Percentiles rank a stretch among this genome's conserved stretches.
Conservation (phyloP, 2,329 filamentous ascomycete species). For the Sclerotinia minor region DNA sequence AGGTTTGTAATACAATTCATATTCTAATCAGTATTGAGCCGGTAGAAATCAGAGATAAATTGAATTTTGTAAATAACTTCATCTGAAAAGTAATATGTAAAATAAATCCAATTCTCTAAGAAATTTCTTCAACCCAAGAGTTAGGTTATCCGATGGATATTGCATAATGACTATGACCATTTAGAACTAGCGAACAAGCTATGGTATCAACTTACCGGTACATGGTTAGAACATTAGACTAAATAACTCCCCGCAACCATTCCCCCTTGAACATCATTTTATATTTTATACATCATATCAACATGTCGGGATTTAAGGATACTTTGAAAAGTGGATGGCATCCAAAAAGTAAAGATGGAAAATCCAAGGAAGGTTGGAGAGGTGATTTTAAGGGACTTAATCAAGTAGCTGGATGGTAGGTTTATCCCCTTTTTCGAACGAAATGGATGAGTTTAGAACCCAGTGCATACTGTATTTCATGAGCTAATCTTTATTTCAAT, state of each 20-base stretch:
- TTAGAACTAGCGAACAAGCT: constrained; percentile 14
- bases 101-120: neutral
- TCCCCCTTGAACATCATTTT: constrained; percentile 2
- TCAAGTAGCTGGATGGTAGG: constrained; percentile 41
- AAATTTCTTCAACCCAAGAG: neutral
- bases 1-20: neutral
- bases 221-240: neutral
- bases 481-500: neutral
- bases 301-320: constrained; percentile 45
- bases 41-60: neutral
- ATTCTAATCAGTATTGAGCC: neutral
- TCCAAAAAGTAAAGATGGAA: constrained; percentile 53
- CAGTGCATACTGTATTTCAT: neutral
- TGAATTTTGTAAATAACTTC: neutral
- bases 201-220: neutral
- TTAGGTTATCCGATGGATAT: neutral
- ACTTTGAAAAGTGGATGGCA: constrained; percentile 55
- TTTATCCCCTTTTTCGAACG: neutral
- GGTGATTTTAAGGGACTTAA: constrained; percentile 44
- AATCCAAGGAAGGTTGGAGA: constrained; percentile 52
- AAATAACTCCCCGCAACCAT: constrained; percentile 18
- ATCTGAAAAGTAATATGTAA: neutral
- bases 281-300: constrained; percentile 9
- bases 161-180: constrained; percentile 2
- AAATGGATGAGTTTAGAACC: neutral